Evolutionary conservation across 495 filamentous ascomycete species (phyloP), one percentile per base, ranked within the genome.

Genomic region (Lasiosphaeriaceae sp.): DNA sequence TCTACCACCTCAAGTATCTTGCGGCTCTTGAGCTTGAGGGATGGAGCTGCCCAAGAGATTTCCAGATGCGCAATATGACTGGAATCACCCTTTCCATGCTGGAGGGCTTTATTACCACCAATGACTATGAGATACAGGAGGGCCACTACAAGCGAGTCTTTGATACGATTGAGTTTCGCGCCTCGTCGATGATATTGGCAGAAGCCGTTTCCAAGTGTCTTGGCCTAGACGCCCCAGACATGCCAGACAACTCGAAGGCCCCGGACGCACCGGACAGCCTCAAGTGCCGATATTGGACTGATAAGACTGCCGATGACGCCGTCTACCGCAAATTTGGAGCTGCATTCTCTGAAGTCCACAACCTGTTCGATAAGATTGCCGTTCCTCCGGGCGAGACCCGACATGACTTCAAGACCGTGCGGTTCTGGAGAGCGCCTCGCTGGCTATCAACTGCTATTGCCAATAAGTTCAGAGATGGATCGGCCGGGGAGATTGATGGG

Each of bases 1-100:
- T 68, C 9, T 62, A 61, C n/a, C 73, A 75, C 19, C 51, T 77
- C 20, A 61, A 62, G 20, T 67, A 70, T 41, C 68, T 77, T 5
- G 51, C 65, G 9, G 24, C 54, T 17, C 61, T 72, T 16, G 69
- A 73, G 22, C 62, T 69, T 8, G 21, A 55, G 26, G 26, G 9
- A 31, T 31, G 26, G 5, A 69, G 67, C 3, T 71, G 66, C 62
- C 61, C 63, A 0, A 61, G 61, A 1, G 66, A 71, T 41, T 77
- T 9, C 9, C 26, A 70, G 71, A 39, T 23, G 2, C 47, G 58
- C 2, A 52, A 47, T 0, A 55, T 52, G 24, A 65, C 64, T 17
- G 54, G 56, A 11, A 49, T 43, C 1, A 71, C 68, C 8, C 54
- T 48, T 8, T 20, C 49, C 16, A 49, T 61, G 4, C 60, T 72